Evolutionary conservation across 805 yeast species (phyloP).

Genomic region (Nakazawaea wyomingensis): DNA sequence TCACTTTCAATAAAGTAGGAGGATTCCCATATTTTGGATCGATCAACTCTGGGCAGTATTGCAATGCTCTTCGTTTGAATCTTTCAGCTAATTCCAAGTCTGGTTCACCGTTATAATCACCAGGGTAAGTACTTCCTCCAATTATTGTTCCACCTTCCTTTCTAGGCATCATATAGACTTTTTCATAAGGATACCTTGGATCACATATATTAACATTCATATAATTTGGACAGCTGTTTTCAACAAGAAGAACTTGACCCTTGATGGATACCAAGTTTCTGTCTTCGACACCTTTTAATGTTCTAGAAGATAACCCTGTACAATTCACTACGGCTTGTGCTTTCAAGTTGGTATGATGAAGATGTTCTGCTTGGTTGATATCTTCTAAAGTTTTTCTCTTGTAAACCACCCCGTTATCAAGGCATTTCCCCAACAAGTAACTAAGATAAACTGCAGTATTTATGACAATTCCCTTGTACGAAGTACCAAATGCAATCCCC

Average conservation of each 20-base stretch:
- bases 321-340: slow-evolving; percentile 54
- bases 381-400: slow-evolving; percentile 34
- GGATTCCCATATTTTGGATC: slow-evolving; percentile 26
- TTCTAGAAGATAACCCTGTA: slow-evolving; percentile 46
- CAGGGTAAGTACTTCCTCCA: slow-evolving; percentile 43
- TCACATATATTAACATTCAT: slow-evolving; percentile 23
- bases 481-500: slow-evolving; percentile 35
- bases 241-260: slow-evolving; percentile 54
- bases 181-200: slow-evolving; percentile 35
- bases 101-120: slow-evolving; percentile 19
- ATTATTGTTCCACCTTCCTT: slow-evolving; percentile 68
- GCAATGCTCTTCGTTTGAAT: slow-evolving; percentile 39
- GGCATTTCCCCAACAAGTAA: slow-evolving; percentile 43
- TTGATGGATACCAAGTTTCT: slow-evolving; percentile 42
- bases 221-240: slow-evolving; percentile 37
- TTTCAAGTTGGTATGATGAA: slow-evolving; percentile 31
- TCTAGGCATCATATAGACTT: slow-evolving; percentile 60
- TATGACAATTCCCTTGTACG: slow-evolving; percentile 51
- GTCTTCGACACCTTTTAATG: slow-evolving; percentile 43
- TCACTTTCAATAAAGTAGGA: slow-evolving; percentile 38
- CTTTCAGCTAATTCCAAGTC: slow-evolving; percentile 44
- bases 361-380: slow-evolving; percentile 44
- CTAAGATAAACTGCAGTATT: slow-evolving; percentile 53
- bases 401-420: slow-evolving; percentile 42
- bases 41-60: slow-evolving; percentile 33